Base-by-base conservation (phyloP, 768 basidiomycete genomes). In the Russula dissimulans region DNA sequence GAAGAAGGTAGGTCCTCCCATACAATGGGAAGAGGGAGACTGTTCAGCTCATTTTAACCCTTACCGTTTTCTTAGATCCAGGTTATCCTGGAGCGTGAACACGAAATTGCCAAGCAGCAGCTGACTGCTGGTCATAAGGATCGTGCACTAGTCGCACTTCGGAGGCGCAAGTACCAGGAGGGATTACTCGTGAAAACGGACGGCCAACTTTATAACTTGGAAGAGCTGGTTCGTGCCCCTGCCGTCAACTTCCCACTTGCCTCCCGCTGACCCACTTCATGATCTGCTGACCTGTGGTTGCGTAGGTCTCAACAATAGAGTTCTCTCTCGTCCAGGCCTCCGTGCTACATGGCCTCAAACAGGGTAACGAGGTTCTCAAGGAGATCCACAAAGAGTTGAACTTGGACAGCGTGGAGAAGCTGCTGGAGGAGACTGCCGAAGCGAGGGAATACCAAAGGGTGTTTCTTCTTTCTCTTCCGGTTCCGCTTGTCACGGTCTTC, bases 321-420 rank as follows among this genome's bases (percentile, higher is more conserved):
- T 98, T 97, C 75, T 93, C 97, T 7, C 78, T 95, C 51, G 85
- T 98, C 22, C 91, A 98, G 72, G 84, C 90, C 47, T 93, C 94
- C 3, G 90, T 99, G 10, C 69, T 98, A 38, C 91, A 92, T 70
- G 97, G 95, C 8, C 74, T 99, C 46, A 83, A 91, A 71, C 92
- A 94, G 74, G 97, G 97, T 2, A 97, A 89, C 66, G 87, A 89
- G 34, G 93, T 97, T 1, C 77, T 99, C 47, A 92, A 89, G 71
- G 85, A 97, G 73, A 88, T 99, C 15, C 94, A 99, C 72, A 86
- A 86, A 67, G 93, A 98, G 72, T 85, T 99, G 83, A 91, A 85
- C 66, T 67, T 93, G 9, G 93, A 97, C 71, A 85, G 78, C 61
- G 95, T 97, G n/a, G 95, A 98, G 79, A 89, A 83, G 69, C 75